phyloP scores from a whole-genome alignment of 2,329 filamentous ascomycete genomes.

The Beauveria sp. region DNA sequence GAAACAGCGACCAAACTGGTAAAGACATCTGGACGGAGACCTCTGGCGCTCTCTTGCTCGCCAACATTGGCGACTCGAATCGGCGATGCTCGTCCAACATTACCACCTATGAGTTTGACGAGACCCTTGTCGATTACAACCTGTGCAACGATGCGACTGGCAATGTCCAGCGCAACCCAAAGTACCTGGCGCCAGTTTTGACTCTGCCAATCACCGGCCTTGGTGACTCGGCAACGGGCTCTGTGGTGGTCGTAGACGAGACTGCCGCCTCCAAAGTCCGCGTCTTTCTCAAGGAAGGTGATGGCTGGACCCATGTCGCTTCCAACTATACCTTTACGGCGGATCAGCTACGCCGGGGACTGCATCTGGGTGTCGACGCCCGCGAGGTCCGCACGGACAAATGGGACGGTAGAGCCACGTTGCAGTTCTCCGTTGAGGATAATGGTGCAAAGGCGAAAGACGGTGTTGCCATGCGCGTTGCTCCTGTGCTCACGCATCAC shows the following conservation, averaged over 20 bases:
- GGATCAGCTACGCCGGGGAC: constrained; percentile 20
- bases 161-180: constrained; percentile 22
- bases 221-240: constrained; percentile 14
- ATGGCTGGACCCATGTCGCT: constrained; percentile 20
- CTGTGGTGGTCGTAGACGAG: constrained; percentile 11
- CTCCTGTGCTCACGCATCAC: constrained; percentile 29
- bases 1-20: background rate
- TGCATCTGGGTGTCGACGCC: constrained; percentile 27
- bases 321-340: constrained; percentile 20
- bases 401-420: constrained; percentile 22
- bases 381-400: constrained; percentile 20
- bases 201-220: constrained; percentile 20
- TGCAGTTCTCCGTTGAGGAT: constrained; percentile 23
- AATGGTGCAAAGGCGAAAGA: constrained; percentile 16
- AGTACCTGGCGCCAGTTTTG: constrained; percentile 23
- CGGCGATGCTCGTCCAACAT: constrained; percentile 2
- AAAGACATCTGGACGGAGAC: background rate
- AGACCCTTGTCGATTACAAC: background rate
- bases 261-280: constrained; percentile 18
- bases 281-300: constrained; percentile 19
- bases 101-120: background rate
- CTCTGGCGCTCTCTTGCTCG: background rate
- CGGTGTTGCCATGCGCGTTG: constrained; percentile 24
- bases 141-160: constrained; percentile 28
- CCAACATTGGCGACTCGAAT: constrained; percentile 7